Base-by-base conservation (phyloP, 495 filamentous ascomycete species). In the Staphylotrichum tortipilum region DNA sequence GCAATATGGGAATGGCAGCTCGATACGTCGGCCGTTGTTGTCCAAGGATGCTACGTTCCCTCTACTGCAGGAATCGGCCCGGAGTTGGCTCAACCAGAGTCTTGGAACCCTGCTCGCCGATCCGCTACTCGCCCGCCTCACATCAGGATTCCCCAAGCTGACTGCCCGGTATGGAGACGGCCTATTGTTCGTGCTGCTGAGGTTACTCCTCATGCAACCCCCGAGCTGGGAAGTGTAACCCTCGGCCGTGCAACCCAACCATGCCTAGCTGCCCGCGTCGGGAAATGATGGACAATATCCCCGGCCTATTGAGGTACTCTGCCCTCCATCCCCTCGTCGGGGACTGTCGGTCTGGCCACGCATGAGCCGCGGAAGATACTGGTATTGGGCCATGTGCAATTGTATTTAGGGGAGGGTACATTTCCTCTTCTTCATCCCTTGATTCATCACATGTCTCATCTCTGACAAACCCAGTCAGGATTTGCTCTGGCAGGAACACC, bases 211-310 rank as follows among this genome's bases (percentile, higher is more conserved):
- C 43, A 45, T 37, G 36, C 36, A 49, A 33, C 36, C 46, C 5
- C 30, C 15, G 23, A 9, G 23, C 17, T n/a, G 34, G 35, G 35
- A 6, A 47, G 45, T 49, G 46, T 49, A 36, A 49, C 46, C 46
- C 21, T 40, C 18, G 12, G 46, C 24, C 36, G 46, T 49, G 36
- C 35, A 49, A 49, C 46, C 45, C 45, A 23, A n/a, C 22, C 23
- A 30, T 38, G 10, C 26, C 14, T 11, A 8, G 11, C 1, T 22
- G 38, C 21, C 23, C 46, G 9, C 7, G 36, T 40, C 18, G 26
- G 46, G 36, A 40, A 49, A 17, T 49, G 36, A 49, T 40, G 46
- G 18, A 4, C 46, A 15, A 18, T 12, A 12, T 23, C 26, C 35
- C 46, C 19, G 22, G 46, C 18, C 26, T 28, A 21, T n/a, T n/a